phyloP scores from a whole-genome alignment of 1,139 yeast genomes.

The Lizanozyma gosingica region DNA sequence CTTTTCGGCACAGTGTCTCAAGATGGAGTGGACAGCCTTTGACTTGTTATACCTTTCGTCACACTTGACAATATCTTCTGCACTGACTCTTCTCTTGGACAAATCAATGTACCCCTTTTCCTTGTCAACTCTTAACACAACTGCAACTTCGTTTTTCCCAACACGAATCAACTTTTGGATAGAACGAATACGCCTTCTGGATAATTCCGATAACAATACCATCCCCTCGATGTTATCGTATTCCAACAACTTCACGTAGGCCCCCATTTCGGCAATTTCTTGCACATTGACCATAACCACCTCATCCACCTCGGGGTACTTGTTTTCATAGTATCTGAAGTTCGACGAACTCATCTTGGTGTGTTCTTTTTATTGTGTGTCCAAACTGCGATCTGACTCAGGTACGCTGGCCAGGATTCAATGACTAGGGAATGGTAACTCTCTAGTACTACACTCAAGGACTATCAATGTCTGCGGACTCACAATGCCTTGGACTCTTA shows the following conservation, averaged over 20 bases:
- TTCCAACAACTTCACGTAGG: conserved; percentile 89
- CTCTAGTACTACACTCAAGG: too few species aligned
- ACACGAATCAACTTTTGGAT: conserved; percentile 96
- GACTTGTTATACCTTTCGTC: conserved; percentile 97
- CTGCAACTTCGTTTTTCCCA: conserved; percentile 97
- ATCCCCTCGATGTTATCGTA: conserved; percentile 98
- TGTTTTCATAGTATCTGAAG: conserved; percentile 96
- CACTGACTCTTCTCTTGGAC: conserved; percentile 95
- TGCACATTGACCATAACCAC: conserved; percentile 98
- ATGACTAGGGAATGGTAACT: too few species aligned
- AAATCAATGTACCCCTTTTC: conserved; percentile 97
- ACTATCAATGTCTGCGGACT: too few species aligned
- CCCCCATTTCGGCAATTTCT: conserved; percentile 98
- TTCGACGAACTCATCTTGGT: conserved; percentile 68
- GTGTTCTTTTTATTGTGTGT: too few species aligned
- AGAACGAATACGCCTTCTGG: conserved; percentile 97
- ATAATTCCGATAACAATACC: conserved; percentile 91
- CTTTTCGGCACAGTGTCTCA: conserved; percentile 97
- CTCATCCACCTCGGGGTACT: conserved; percentile 97
- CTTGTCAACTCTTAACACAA: conserved; percentile 96
- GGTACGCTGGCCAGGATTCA: too few species aligned
- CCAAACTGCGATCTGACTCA: too few species aligned
- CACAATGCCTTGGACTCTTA: too few species aligned
- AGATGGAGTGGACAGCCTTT: conserved; percentile 93
- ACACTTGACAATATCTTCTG: conserved; percentile 95